Base-by-base conservation (phyloP, 2,329 filamentous ascomycete genomes). In the Rachicladosporium sp. region DNA sequence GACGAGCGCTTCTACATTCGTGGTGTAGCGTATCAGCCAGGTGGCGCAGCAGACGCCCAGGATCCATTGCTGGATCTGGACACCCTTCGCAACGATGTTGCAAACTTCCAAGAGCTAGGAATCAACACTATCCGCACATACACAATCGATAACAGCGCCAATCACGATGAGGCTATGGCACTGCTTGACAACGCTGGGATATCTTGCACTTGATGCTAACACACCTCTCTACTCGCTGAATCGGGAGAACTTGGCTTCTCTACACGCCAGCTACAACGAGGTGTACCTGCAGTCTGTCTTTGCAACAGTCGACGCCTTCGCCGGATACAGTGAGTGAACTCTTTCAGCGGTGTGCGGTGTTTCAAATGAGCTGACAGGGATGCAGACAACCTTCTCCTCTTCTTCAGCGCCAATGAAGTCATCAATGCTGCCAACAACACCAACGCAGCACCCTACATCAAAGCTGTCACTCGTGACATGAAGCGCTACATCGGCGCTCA, bases 71-170 rank as follows among this genome's bases (percentile, higher is more conserved):
- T 82, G 45, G 79, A 93, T 52, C 56, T 68, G 21, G 63, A 63
- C 2, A 65, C 71, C 53, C 93, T 88, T 73, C 70, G 74, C 58
- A 81, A 86, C 49, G 86, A 93, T 56, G 81, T 93, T 51, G 64
- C 68, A 42, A 70, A 82, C 56, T 93, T 94, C 76, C 75, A 82
- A 68, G 73, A 85, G 48, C 71, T 94, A 36, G 85, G 86, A 37
- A 69, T 93, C 65, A 95, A 95, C 71, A 85, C 85, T 11, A 73
- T 94, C 58, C 85, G 87, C 61, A 82, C 93, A 47, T 94, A 94
- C 72, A 85, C 82, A n/a, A 78, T 91, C 51, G 88, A 95, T 69
- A 94, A 93, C 73, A 78, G 78, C 40, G 65, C 70, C 52, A 65
- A 80, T 61, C 88, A 95, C 65, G 78, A 87, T 51, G 73, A 78